Evolutionary conservation across 2,329 filamentous ascomycete species (phyloP).

Genomic region (Acrodontium crateriforme): DNA sequence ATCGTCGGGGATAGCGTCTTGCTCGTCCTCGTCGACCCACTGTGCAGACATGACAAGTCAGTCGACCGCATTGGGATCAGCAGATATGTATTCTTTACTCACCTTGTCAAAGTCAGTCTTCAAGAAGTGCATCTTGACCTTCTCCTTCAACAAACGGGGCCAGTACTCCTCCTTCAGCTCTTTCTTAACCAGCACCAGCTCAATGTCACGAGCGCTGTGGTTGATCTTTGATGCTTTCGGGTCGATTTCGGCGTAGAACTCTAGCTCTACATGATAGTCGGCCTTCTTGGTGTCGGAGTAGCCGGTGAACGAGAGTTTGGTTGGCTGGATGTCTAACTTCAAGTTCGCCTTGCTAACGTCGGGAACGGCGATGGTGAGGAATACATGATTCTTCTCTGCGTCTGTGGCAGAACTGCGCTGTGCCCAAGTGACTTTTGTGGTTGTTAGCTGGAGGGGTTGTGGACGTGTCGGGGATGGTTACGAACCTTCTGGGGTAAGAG

Average conservation of each 20-base stretch:
- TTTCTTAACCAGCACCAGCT: conserved; percentile 93
- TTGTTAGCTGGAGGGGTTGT: neutral
- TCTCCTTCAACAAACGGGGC: conserved; percentile 85
- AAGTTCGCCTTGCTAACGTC: conserved; percentile 65
- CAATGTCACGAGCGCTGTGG: conserved; percentile 77
- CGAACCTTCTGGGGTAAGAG: conserved; percentile 25
- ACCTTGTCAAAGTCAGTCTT: conserved; percentile 99
- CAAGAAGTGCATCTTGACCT: conserved; percentile 82
- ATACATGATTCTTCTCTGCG: conserved; percentile 81
- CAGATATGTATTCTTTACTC: conserved; percentile 16
- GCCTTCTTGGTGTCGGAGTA: conserved; percentile 72
- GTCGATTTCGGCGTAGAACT: conserved; percentile 87
- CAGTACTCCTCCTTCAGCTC: conserved; percentile 88
- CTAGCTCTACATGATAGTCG: conserved; percentile 72
- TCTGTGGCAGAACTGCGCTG: conserved; percentile 81
- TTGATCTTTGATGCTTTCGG: conserved; percentile 67
- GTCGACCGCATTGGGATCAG: conserved; percentile 2
- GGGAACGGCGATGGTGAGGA: conserved; percentile 77
- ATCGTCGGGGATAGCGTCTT: conserved; percentile 76
- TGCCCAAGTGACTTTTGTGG: conserved; percentile 73
- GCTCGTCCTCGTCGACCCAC: conserved; percentile 98
- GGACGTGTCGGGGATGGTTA: neutral
- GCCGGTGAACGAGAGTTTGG: conserved; percentile 66
- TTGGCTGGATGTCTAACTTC: conserved; percentile 72
- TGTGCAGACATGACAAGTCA: conserved; percentile 19